Evolutionary conservation across 352 stramenopile species (phyloP).

Genomic region (Phytophthora idaei): DNA sequence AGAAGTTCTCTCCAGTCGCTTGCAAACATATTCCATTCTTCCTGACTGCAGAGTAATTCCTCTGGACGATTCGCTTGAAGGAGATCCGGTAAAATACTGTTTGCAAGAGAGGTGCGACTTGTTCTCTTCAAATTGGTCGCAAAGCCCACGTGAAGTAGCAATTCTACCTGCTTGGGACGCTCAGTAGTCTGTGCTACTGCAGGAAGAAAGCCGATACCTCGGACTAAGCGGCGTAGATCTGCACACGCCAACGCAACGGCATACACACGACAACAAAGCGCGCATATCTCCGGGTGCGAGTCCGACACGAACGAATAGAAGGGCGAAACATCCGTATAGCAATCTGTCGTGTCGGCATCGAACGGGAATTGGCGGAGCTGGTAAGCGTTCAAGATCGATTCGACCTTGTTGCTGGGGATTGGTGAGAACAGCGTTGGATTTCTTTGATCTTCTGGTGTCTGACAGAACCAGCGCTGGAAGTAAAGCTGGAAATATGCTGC

Average conservation of each 20-base stretch:
- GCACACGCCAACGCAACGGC: slow-evolving; percentile 65
- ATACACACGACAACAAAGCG: slow-evolving; percentile 80
- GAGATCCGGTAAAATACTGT: slow-evolving; percentile 26
- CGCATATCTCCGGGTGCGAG: slow-evolving; percentile 79
- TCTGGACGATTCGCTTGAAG: slow-evolving; percentile 33
- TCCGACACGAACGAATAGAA: slow-evolving; percentile 89
- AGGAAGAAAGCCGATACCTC: slow-evolving; percentile 67
- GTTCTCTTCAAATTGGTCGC: slow-evolving; percentile 54
- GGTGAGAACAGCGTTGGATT: slow-evolving; percentile 1
- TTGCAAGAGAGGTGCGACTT: slow-evolving; percentile 1
- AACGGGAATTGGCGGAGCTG: slow-evolving; percentile 79
- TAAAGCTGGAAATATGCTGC: slow-evolving; percentile 71
- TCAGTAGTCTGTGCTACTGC: slow-evolving; percentile 58
- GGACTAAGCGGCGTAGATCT: slow-evolving; percentile 58
- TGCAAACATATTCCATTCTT: slow-evolving; percentile 62
- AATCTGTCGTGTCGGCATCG: slow-evolving; percentile 67
- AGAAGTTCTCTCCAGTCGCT: slow-evolving; percentile 63
- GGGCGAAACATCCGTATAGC: slow-evolving; percentile 80
- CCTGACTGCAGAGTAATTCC: slow-evolving; percentile 57
- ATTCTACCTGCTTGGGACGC: slow-evolving; percentile 51
- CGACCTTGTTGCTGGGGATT: slow-evolving; percentile 44
- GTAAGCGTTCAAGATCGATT: slow-evolving; percentile 65
- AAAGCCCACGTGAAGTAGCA: slow-evolving; percentile 75
- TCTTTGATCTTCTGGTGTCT: slow-evolving; percentile 20
- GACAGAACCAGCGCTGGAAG: slow-evolving; percentile 69